These are phyloP conservation scores for Dryadomyces quercus-mongolicae DNA, from an alignment of 2,329 filamentous ascomycete genomes.

Conservation along the genomic window DNA sequence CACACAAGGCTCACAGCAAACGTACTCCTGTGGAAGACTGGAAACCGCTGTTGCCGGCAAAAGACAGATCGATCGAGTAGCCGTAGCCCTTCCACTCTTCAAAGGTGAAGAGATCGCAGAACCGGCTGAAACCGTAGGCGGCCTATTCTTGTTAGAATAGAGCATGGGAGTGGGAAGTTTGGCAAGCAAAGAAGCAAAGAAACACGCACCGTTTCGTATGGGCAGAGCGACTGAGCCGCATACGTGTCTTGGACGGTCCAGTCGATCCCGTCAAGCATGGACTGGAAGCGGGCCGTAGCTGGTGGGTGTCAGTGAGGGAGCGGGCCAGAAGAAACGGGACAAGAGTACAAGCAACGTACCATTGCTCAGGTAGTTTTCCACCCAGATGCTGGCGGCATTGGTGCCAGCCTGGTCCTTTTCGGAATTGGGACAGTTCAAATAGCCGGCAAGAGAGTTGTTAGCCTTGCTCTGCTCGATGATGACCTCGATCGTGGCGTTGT, in stretches of 20 bases:
- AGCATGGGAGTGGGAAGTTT: no score
- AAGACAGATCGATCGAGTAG: slow-evolving; percentile 57
- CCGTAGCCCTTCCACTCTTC: slow-evolving; percentile 63
- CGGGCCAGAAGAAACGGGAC: not conserved
- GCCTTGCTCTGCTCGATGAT: slow-evolving; percentile 52
- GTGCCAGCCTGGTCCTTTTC: slow-evolving; percentile 36
- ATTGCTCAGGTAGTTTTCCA: slow-evolving; percentile 50
- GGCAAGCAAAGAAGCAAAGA: not conserved
- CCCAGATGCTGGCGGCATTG: slow-evolving; percentile 47
- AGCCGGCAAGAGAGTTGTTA: slow-evolving; percentile 62
- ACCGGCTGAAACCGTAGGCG: slow-evolving; percentile 62
- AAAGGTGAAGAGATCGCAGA: slow-evolving; percentile 64
- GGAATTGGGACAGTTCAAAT: slow-evolving; percentile 53
- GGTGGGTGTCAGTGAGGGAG: not conserved
- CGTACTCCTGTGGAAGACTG: slow-evolving; percentile 49
- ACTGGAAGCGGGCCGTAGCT: slow-evolving; percentile 48
- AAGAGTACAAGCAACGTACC: slow-evolving; percentile 21
- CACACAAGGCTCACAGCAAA: no score
- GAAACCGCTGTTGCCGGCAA: slow-evolving; percentile 49
- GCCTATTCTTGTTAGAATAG: slow-evolving; percentile 23
- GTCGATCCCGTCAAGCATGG: slow-evolving; percentile 42
- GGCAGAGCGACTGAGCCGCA: slow-evolving; percentile 59
- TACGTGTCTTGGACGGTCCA: slow-evolving; percentile 55
- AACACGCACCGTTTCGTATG: slow-evolving; percentile 53
- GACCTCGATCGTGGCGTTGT: slow-evolving; percentile 60